phyloP scores from a whole-genome alignment of 73 alveolate species.

The Uronychia setigera region DNA sequence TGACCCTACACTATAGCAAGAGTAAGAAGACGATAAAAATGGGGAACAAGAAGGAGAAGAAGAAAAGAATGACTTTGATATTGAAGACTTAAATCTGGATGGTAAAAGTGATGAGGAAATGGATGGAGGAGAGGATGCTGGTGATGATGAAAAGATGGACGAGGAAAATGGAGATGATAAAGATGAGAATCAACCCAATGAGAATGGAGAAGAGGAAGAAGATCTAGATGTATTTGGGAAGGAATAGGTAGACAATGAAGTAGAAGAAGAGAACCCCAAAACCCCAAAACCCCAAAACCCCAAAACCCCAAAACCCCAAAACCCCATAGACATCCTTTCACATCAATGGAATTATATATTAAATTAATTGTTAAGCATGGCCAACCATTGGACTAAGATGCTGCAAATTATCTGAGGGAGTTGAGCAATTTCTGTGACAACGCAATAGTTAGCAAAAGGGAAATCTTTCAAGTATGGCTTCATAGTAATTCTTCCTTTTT shows the following conservation, averaged over 20 bases:
- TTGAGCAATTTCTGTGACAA: conserved; percentile 84
- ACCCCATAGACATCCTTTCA: not conserved
- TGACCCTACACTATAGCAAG: not conserved
- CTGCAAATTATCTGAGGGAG: conserved; percentile 41
- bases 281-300: too few species aligned
- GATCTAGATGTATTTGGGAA: conserved; percentile 19
- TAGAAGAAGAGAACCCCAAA: conserved; percentile 29
- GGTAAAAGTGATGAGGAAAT: conserved; percentile 53
- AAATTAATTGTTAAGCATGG: conserved; percentile 6
- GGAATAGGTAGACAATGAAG: conserved; percentile 17
- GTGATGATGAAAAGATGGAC: conserved; percentile 62
- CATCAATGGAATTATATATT: not conserved
- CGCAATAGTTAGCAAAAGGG: conserved; percentile 97
- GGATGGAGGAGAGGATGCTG: conserved; percentile 73
- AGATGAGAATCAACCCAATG: conserved; percentile 63
- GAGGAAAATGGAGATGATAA: conserved; percentile 72
- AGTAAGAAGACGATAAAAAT: conserved; percentile 4
- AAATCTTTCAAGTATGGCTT: conserved; percentile 97
- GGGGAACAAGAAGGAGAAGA: conserved; percentile 54
- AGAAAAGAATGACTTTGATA: conserved; percentile 66
- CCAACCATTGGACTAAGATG: conserved; percentile 52
- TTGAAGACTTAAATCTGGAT: conserved; percentile 51
- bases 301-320: conserved; percentile 20
- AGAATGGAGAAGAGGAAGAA: conserved; percentile 29
- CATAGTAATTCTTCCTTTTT: conserved; percentile 77